These are phyloP conservation scores for Komagataella phaffii DNA, from an alignment of 805 yeast genomes.

Conservation along the genomic window DNA sequence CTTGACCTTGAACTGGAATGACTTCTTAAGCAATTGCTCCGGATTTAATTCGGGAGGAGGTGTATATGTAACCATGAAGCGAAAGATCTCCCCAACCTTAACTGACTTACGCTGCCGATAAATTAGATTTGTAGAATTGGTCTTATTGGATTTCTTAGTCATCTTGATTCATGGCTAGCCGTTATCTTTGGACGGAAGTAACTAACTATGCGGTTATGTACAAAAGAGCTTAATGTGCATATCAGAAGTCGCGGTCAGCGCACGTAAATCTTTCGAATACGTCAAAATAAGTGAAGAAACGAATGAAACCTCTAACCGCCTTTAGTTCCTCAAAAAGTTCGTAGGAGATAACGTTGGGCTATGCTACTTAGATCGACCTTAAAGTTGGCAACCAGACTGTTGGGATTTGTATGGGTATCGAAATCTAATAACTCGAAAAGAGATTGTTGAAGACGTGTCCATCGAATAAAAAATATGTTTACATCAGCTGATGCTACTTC, in stretches of 20 bases:
- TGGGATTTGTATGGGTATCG: too few species aligned
- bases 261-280: neutral
- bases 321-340: neutral
- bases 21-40: slow-evolving; percentile 1
- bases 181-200: neutral
- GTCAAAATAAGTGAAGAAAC: neutral
- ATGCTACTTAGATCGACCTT: too few species aligned
- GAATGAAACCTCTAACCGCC: too few species aligned
- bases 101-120: slow-evolving; percentile 16
- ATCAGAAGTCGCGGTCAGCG: neutral
- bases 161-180: neutral
- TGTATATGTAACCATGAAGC: slow-evolving; percentile 38
- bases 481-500: too few species aligned
- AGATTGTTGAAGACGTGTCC: too few species aligned
- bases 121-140: slow-evolving; percentile 1
- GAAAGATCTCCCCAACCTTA: slow-evolving; percentile 45
- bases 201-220: neutral
- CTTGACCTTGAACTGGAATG: slow-evolving; percentile 43
- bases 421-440: too few species aligned
- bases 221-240: neutral
- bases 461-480: too few species aligned
- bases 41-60: slow-evolving; percentile 16
- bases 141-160: neutral
- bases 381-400: too few species aligned
- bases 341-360: too few species aligned